Evolutionary conservation across 768 basidiomycete genomes (phyloP).

Genomic region (Termitomyces titanicus): DNA sequence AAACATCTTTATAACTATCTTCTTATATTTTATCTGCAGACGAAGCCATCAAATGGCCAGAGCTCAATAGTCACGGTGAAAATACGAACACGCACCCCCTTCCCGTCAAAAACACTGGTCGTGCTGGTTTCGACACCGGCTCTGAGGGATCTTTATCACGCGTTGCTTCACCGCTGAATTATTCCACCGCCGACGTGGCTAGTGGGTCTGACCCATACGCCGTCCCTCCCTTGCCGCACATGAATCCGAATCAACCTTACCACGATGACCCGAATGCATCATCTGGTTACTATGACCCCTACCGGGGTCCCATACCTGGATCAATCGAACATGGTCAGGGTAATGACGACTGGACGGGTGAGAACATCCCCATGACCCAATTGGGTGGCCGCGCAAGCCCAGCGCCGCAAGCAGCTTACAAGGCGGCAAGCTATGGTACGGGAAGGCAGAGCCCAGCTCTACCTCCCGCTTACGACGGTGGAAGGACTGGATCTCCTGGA

Average conservation of each 20-base stretch:
- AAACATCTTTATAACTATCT: constrained; percentile 4
- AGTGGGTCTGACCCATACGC: constrained; percentile 66
- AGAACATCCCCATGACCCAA: constrained; percentile 77
- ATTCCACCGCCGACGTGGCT: constrained; percentile 49
- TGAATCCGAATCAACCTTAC: constrained; percentile 77
- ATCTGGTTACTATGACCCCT: constrained; percentile 71
- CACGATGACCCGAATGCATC: constrained; percentile 59
- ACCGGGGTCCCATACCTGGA: constrained; percentile 70
- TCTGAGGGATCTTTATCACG: constrained; percentile 58
- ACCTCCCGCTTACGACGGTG: constrained; percentile 24
- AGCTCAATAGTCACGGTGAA: constrained; percentile 65
- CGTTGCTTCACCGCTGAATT: constrained; percentile 39
- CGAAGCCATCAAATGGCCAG: constrained; percentile 91
- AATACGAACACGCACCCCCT: constrained; percentile 53
- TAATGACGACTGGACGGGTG: constrained; percentile 39
- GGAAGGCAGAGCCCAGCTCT: constrained; percentile 31
- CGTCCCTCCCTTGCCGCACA: constrained; percentile 76
- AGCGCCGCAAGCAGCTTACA: constrained; percentile 34
- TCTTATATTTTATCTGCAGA: constrained; percentile 32
- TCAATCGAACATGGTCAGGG: constrained; percentile 49
- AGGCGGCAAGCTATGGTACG: constrained; percentile 25
- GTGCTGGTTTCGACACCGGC: constrained; percentile 69
- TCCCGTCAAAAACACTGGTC: constrained; percentile 66
- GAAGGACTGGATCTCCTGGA: constrained; percentile 42
- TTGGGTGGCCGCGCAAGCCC: constrained; percentile 39